A percentile compares a stretch with the other conserved stretches of the same genome.
Conservation (phyloP, 495 filamentous ascomycete species). For the Thozetella sp. region DNA sequence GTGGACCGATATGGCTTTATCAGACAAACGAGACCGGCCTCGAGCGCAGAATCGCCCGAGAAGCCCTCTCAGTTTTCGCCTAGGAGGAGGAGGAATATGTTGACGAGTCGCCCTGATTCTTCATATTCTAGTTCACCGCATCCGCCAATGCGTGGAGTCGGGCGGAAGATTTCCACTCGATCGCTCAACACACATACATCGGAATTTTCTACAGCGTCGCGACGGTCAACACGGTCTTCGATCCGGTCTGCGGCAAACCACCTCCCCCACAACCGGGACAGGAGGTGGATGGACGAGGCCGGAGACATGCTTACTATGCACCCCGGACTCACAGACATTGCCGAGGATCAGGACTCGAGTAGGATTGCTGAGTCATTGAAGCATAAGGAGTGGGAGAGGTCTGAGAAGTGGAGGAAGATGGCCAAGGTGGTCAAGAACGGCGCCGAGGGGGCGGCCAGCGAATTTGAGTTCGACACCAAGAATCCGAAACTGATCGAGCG, state of each 20-base stretch:
- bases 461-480: constrained; percentile 84
- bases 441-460: constrained; percentile 74
- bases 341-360: constrained; percentile 62
- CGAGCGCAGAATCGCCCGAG: constrained; percentile 33
- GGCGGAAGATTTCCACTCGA: constrained; percentile 51
- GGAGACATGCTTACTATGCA: constrained; percentile 87
- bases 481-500: constrained; percentile 86
- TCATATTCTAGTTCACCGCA: constrained; percentile 36
- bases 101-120: constrained; percentile 37
- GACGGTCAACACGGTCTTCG: constrained; percentile 54
- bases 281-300: constrained; percentile 80
- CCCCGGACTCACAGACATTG: constrained; percentile 61
- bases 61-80: constrained; percentile 29
- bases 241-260: constrained; percentile 70
- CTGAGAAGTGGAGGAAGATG: constrained; percentile 98
- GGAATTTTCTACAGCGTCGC: constrained; percentile 52
- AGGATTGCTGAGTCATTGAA: constrained; percentile 60
- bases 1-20: constrained; percentile 98
- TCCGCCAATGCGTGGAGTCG: constrained; percentile 30
- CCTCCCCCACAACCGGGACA: constrained; percentile 74
- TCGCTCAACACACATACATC: constrained; percentile 54
- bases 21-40: constrained; percentile 41
- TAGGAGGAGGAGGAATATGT: constrained; percentile 38
- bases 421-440: constrained; percentile 65
- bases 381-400: constrained; percentile 78